These are phyloP conservation scores for Leccinum ochraceum DNA, from an alignment of 768 basidiomycete species.

Conservation along the genomic window DNA sequence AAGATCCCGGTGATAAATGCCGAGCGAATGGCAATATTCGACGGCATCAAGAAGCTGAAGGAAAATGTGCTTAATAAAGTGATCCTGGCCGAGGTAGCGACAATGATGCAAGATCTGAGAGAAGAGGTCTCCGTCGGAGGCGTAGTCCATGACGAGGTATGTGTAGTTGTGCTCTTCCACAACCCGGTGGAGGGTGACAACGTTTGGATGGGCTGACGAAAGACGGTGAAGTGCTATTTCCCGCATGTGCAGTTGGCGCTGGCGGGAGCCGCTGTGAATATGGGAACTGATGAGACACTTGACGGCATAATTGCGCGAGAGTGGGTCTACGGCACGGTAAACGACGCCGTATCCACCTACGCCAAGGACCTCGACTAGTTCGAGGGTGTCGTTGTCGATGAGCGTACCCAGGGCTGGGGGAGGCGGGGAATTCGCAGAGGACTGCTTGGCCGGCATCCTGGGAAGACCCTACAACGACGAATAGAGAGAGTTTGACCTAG, in stretches of 20 bases:
- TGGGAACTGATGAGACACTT: slow-evolving; percentile 78
- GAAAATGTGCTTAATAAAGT: slow-evolving; percentile 86
- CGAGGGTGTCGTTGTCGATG: slow-evolving; percentile 81
- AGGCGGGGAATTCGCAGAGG: slow-evolving; percentile 44
- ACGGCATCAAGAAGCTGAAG: slow-evolving; percentile 92
- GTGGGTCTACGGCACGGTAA: slow-evolving; percentile 76
- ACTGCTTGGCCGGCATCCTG: slow-evolving; percentile 35
- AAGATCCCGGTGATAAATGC: slow-evolving; percentile 95
- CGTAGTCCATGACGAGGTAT: slow-evolving; percentile 94
- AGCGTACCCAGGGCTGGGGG: slow-evolving; percentile 64
- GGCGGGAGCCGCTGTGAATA: slow-evolving; percentile 46
- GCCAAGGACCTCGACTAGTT: slow-evolving; percentile 86
- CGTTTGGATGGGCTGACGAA: slow-evolving; percentile 71
- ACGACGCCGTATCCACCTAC: slow-evolving; percentile 96
- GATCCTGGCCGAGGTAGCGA: slow-evolving; percentile 81
- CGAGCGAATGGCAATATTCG: slow-evolving; percentile 87
- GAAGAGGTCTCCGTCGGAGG: slow-evolving; percentile 88
- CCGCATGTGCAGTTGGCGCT: slow-evolving; percentile 78
- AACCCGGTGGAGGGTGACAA: slow-evolving; percentile 88
- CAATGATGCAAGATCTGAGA: slow-evolving; percentile 78
- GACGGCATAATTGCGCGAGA: slow-evolving; percentile 73
- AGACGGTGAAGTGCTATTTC: slow-evolving; percentile 84
- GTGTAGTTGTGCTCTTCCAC: slow-evolving; percentile 80
- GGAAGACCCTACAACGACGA: slow-evolving; percentile 20
- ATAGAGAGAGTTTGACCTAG: slow-evolving; percentile 17